These are phyloP conservation scores for Apiotrichum mycotoxinovorans DNA, from an alignment of 1,284 basidiomycete genomes.

Conservation along the genomic window DNA sequence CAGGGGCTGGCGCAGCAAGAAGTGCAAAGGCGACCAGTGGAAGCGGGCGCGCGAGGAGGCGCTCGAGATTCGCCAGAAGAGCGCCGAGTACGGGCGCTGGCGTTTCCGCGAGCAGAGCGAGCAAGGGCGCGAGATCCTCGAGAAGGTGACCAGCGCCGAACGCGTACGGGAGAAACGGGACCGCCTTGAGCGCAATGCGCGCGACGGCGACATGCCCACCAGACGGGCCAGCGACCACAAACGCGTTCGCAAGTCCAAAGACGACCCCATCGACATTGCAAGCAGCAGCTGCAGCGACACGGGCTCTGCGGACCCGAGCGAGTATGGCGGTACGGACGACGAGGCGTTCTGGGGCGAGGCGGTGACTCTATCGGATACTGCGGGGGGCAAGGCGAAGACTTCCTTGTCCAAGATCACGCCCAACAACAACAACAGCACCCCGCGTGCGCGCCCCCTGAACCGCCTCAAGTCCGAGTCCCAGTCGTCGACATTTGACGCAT, in stretches of 20 bases:
- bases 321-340: conserved; percentile 2
- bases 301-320: conserved; percentile 7
- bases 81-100: conserved; percentile 33
- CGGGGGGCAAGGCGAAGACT: background rate
- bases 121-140: conserved; percentile 3
- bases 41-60: conserved; percentile 17
- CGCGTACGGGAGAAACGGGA: background rate
- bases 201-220: background rate
- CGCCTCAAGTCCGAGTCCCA: background rate
- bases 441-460: no score
- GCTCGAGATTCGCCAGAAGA: conserved; percentile 23
- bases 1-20: conserved; percentile 13
- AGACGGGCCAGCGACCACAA: background rate
- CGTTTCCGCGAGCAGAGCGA: conserved; percentile 23
- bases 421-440: no score
- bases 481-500: background rate
- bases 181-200: background rate
- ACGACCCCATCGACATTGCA: background rate
- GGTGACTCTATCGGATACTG: background rate
- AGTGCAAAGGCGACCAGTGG: conserved; percentile 12
- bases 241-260: background rate
- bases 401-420: no score
- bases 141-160: background rate
- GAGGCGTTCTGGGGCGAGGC: conserved; percentile 6
- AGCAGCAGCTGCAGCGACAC: conserved; percentile 4